These are phyloP conservation scores for Drosera capensis DNA, from an alignment of 148 eudicot species.

Conservation along the genomic window DNA sequence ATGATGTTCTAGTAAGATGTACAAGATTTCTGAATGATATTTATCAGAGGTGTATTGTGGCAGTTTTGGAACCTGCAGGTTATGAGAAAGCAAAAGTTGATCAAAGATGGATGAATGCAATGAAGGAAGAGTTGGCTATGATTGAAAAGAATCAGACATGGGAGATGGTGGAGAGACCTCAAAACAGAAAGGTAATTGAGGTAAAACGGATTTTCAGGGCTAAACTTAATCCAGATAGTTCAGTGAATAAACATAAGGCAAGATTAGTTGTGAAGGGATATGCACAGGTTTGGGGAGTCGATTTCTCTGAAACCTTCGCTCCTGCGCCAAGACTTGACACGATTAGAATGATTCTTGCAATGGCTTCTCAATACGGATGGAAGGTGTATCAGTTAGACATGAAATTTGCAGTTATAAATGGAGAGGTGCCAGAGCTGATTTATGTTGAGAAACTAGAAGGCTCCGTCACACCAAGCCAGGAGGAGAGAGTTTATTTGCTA, in stretches of 20 bases:
- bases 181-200: no score
- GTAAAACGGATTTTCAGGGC: slow-evolving; percentile 9
- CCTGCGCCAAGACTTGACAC: slow-evolving; percentile 6
- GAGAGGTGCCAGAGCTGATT: neutral
- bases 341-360: slow-evolving; percentile 1
- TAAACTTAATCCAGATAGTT: slow-evolving; percentile 7
- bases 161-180: slow-evolving; percentile 3
- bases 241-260: slow-evolving; percentile 6
- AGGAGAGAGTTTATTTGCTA: slow-evolving; percentile 4
- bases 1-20: neutral
- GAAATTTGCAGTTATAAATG: slow-evolving; percentile 7
- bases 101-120: slow-evolving; percentile 5
- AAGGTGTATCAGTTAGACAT: slow-evolving; percentile 3
- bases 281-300: neutral
- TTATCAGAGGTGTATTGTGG: slow-evolving; percentile 5
- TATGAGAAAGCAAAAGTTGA: neutral
- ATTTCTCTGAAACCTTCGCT: slow-evolving; percentile 2
- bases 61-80: slow-evolving; percentile 1
- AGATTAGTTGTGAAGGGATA: no score
- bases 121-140: slow-evolving; percentile 7
- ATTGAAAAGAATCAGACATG: slow-evolving; percentile 5
- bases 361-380: slow-evolving; percentile 4
- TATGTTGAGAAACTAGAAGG: slow-evolving; percentile 2
- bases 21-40: neutral
- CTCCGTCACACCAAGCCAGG: neutral